These are phyloP conservation scores for Tritrichomonas foetus DNA, from an alignment of 208 protist genomes.

Conservation along the genomic window DNA sequence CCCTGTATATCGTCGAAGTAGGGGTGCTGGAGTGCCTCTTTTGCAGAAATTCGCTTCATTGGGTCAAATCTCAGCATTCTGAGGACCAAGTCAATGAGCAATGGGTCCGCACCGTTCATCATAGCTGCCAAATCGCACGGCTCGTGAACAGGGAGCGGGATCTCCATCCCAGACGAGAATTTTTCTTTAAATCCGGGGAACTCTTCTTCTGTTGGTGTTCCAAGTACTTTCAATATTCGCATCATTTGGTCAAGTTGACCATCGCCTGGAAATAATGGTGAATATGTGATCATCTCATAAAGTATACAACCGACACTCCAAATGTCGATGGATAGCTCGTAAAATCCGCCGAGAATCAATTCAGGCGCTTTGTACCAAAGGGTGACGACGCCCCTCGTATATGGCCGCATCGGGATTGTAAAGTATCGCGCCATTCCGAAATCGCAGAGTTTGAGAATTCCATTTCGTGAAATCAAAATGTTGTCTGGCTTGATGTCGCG, in stretches of 20 bases:
- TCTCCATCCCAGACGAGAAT: not conserved
- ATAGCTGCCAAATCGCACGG: not conserved
- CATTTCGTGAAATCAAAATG: slow-evolving; percentile 53
- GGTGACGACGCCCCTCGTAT: slow-evolving; percentile 59
- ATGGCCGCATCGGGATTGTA: slow-evolving; percentile 54
- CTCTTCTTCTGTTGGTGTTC: slow-evolving; percentile 29
- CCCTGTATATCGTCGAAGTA: slow-evolving; percentile 62
- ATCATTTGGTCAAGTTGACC: slow-evolving; percentile 54
- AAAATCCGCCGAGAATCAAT: slow-evolving; percentile 49
- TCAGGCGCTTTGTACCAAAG: slow-evolving; percentile 60
- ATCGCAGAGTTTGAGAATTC: slow-evolving; percentile 65
- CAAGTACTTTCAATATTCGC: not conserved
- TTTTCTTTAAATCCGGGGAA: not conserved
- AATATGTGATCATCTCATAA: slow-evolving; percentile 49
- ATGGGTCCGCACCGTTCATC: not conserved
- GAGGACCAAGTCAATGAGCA: slow-evolving; percentile 34
- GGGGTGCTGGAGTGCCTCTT: slow-evolving; percentile 66
- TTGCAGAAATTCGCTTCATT: slow-evolving; percentile 64
- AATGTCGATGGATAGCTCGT: slow-evolving; percentile 56
- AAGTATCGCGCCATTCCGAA: slow-evolving; percentile 65
- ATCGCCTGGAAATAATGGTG: slow-evolving; percentile 51
- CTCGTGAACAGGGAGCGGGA: not conserved
- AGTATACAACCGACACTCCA: slow-evolving; percentile 59
- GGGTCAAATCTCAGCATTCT: slow-evolving; percentile 64
- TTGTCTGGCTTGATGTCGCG: slow-evolving; percentile 66